A percentile compares a stretch with the other conserved stretches of the same genome.
phyloP scores from a whole-genome alignment of 306 rosid species.

The Echinosophora koreensis region DNA sequence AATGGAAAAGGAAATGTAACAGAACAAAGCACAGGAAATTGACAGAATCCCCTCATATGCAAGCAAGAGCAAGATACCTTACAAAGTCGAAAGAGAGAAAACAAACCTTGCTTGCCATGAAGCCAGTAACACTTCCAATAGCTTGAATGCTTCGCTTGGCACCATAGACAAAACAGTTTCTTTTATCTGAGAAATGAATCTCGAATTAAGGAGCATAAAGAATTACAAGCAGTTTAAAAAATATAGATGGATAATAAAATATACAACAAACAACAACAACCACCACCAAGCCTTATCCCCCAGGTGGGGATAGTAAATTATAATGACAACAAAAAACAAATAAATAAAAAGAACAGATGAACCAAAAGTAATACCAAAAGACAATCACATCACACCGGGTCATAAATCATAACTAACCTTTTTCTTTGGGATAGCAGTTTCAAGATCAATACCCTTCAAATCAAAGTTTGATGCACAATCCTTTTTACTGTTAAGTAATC shows the following conservation, averaged over 20 bases:
- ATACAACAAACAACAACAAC: no score
- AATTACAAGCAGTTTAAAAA: constrained; percentile 26
- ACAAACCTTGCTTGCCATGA: constrained; percentile 85
- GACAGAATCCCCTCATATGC: constrained; percentile 25
- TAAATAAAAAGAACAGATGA: constrained; percentile 1
- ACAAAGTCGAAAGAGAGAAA: constrained; percentile 38
- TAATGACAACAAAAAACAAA: background rate
- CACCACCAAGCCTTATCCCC: no score
- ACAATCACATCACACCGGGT: constrained; percentile 22
- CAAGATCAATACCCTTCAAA: constrained; percentile 70
- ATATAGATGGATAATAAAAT: constrained; percentile 16
- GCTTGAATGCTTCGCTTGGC: constrained; percentile 68
- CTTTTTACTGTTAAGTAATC: constrained; percentile 66
- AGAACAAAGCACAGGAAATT: constrained; percentile 30
- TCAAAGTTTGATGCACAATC: constrained; percentile 52
- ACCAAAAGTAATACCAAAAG: constrained; percentile 8
- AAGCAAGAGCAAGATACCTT: constrained; percentile 29
- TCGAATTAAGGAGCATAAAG: constrained; percentile 45
- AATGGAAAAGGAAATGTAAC: constrained; percentile 18
- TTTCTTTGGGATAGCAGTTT: constrained; percentile 59
- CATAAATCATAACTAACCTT: constrained; percentile 62
- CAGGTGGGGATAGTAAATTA: background rate
- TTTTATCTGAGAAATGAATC: constrained; percentile 63
- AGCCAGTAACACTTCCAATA: constrained; percentile 65
- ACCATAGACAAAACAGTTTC: constrained; percentile 63